Conservation (phyloP, 2,329 filamentous ascomycete species). For the Zymoseptoria tritici region DNA sequence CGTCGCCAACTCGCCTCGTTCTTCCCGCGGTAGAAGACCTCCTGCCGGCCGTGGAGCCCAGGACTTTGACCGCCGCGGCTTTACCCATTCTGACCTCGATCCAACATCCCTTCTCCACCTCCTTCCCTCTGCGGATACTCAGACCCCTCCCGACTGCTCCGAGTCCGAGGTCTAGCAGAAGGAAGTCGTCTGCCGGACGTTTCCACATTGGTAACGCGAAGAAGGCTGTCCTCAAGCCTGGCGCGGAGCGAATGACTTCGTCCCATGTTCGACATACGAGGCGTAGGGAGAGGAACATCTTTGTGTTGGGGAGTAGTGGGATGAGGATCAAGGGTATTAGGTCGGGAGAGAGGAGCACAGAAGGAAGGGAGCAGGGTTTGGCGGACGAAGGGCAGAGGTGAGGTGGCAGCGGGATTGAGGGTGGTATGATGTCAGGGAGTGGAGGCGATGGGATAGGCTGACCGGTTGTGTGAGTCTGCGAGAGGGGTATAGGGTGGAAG, state of each 20-base stretch:
- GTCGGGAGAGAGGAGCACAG: not conserved
- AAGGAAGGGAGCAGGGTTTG: not conserved
- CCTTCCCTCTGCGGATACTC: not conserved
- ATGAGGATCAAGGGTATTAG: not conserved
- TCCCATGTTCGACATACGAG: slow-evolving; percentile 15
- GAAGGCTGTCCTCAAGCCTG: slow-evolving; percentile 18
- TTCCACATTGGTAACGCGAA: slow-evolving; percentile 21
- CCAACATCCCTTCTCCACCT: slow-evolving; percentile 16
- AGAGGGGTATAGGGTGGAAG: not conserved
- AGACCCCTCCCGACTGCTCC: not conserved
- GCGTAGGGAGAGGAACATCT: slow-evolving; percentile 10
- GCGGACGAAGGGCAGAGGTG: not conserved
- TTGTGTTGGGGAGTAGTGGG: not conserved
- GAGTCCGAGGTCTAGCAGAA: slow-evolving; percentile 17
- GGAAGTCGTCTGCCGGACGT: slow-evolving; percentile 13
- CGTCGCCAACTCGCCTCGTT: not conserved
- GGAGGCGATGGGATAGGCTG: not conserved
- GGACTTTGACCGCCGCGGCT: slow-evolving; percentile 15
- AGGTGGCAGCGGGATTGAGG: not conserved
- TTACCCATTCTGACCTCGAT: slow-evolving; percentile 17
- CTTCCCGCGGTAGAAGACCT: not conserved
- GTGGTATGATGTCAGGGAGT: not conserved
- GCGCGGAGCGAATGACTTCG: slow-evolving; percentile 13
- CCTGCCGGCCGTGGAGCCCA: not conserved
- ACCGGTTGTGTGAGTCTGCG: not conserved